Percentiles rank a stretch among this genome's conserved stretches.
Evolutionary conservation across 2,329 filamentous ascomycete species (phyloP).

Genomic region (Fusarium pseudoanthophilum): DNA sequence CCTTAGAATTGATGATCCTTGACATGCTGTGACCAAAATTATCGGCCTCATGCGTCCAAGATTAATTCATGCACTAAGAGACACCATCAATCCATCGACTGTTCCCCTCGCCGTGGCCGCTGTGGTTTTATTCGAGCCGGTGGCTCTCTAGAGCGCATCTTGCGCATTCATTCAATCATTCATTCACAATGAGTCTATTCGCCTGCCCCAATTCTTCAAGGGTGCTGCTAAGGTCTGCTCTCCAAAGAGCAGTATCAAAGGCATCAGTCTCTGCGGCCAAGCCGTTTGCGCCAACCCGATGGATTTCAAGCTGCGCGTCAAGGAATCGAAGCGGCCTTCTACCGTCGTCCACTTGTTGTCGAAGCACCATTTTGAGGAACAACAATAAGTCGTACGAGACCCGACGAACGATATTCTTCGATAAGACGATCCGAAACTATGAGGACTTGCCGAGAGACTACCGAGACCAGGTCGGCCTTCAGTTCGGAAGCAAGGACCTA

Average conservation of each 20-base stretch:
- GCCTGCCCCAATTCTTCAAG: constrained; percentile 46
- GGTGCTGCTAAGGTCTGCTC: constrained; percentile 45
- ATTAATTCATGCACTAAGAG: constrained; percentile 43
- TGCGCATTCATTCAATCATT: constrained; percentile 36
- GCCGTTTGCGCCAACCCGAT: constrained; percentile 38
- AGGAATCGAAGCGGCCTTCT: constrained; percentile 9
- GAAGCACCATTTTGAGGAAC: constrained; percentile 19
- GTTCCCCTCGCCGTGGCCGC: constrained; percentile 18
- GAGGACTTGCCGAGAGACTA: constrained; percentile 68
- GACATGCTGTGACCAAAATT: constrained; percentile 33
- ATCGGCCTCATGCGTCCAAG: constrained; percentile 35
- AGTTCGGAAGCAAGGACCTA: constrained; percentile 63
- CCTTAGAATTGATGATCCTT: constrained; percentile 15
- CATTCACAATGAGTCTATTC: constrained; percentile 45
- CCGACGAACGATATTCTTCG: constrained; percentile 51
- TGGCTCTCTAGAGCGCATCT: constrained; percentile 40
- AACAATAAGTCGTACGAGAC: constrained; percentile 33
- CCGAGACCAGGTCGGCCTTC: constrained; percentile 64
- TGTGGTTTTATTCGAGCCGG: constrained; percentile 33
- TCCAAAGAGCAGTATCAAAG: constrained; percentile 40
- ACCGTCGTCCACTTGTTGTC: constrained; percentile 15
- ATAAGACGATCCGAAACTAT: constrained; percentile 61
- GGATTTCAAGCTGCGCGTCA: constrained; percentile 35
- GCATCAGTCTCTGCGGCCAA: constrained; percentile 26
- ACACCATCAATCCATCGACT: constrained; percentile 36